These are phyloP conservation scores for Aspergillus sclerotioniger DNA, from an alignment of 495 filamentous ascomycete genomes.

Conservation along the genomic window DNA sequence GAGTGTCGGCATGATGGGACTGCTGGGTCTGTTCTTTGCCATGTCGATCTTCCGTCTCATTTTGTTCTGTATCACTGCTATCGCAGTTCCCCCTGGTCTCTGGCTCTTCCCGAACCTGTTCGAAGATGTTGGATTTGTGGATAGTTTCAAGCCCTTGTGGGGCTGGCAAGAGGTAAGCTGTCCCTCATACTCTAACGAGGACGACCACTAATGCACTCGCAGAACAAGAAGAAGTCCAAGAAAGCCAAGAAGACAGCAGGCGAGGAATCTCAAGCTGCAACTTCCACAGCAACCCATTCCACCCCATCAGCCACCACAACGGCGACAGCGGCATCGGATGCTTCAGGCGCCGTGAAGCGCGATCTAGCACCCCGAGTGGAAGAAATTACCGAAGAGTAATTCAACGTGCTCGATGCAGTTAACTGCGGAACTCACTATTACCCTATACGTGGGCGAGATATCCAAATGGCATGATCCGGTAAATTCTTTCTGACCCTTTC, in stretches of 20 bases:
- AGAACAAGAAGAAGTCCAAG: slow-evolving; percentile 59
- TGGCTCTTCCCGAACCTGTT: slow-evolving; percentile 99
- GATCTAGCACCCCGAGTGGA: slow-evolving; percentile 63
- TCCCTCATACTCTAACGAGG: slow-evolving; percentile 7
- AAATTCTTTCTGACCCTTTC: not conserved
- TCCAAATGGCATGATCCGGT: too few relatives aligned
- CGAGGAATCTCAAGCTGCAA: slow-evolving; percentile 55
- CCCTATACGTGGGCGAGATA: not conserved
- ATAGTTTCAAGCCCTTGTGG: slow-evolving; percentile 95
- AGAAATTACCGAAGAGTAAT: slow-evolving; percentile 59
- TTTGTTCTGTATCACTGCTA: slow-evolving; percentile 90
- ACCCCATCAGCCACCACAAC: slow-evolving; percentile 57
- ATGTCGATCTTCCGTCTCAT: slow-evolving; percentile 97
- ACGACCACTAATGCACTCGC: slow-evolving; percentile 14
- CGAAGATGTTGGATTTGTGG: slow-evolving; percentile 97
- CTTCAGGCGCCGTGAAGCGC: slow-evolving; percentile 45
- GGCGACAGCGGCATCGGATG: slow-evolving; percentile 52
- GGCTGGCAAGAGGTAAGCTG: slow-evolving; percentile 90
- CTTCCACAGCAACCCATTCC: slow-evolving; percentile 47
- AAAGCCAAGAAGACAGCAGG: slow-evolving; percentile 54
- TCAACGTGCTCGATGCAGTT: not conserved
- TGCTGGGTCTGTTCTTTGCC: slow-evolving; percentile 92
- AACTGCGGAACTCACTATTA: not conserved
- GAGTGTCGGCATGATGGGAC: slow-evolving; percentile 87
- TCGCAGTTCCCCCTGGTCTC: slow-evolving; percentile 77